Percentiles rank a stretch among this genome's conserved stretches.
These are phyloP conservation scores for Barnettozyma californica DNA, from an alignment of 805 yeast species.

Conservation along the genomic window DNA sequence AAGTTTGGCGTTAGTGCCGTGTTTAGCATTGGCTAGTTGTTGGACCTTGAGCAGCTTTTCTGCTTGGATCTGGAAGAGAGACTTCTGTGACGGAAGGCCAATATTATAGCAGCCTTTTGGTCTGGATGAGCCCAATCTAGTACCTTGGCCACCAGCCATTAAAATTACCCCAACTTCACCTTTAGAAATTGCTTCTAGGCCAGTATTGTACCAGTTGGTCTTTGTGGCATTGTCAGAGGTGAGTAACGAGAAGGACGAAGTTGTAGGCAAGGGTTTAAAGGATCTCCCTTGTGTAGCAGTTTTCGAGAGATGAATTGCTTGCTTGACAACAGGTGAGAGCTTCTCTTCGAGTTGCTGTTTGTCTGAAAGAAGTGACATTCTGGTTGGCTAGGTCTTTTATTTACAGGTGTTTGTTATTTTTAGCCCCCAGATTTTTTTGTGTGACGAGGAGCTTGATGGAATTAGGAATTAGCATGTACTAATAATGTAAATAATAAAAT, in stretches of 20 bases:
- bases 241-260: conserved; percentile 45
- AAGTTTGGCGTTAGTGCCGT: conserved; percentile 33
- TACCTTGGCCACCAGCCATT: conserved; percentile 99
- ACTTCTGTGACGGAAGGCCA: conserved; percentile 75
- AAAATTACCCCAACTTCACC: conserved; percentile 84
- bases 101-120: conserved; percentile 96
- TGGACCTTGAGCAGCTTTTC: conserved; percentile 71
- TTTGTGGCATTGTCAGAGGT: conserved; percentile 24
- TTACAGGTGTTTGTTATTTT: not conserved
- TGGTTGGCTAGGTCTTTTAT: too few relatives aligned
- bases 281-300: conserved; percentile 24
- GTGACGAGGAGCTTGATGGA: not conserved
- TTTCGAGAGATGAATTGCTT: conserved; percentile 39
- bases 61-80: conserved; percentile 89
- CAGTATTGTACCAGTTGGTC: conserved; percentile 32
- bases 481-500: not conserved
- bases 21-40: conserved; percentile 38
- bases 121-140: conserved; percentile 79
- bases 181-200: conserved; percentile 60
- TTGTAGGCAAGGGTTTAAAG: conserved; percentile 44
- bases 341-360: conserved; percentile 16
- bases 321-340: conserved; percentile 23
- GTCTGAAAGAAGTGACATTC: conserved; percentile 12
- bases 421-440: not conserved
- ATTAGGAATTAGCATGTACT: not conserved